Conservation (phyloP, 345 rosid genomes). For the Ceriops tagal region DNA sequence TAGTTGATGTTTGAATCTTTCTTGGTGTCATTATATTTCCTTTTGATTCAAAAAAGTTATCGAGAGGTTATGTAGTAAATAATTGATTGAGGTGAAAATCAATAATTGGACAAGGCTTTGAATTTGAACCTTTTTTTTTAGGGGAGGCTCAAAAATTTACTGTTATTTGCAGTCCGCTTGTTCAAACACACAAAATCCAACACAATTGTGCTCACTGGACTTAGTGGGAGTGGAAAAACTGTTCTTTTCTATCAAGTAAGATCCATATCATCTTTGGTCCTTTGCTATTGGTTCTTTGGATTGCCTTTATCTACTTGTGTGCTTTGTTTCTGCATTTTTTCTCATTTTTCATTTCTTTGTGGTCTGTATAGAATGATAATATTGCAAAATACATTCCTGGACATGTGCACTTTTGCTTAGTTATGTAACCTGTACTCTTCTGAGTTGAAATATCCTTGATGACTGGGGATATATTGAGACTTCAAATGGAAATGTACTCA, state of each 20-base stretch:
- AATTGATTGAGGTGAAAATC: background rate
- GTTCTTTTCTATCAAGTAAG: slow-evolving; percentile 75
- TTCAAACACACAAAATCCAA: slow-evolving; percentile 53
- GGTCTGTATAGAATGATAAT: background rate
- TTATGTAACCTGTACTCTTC: background rate
- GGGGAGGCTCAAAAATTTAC: background rate
- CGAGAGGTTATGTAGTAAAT: too few species aligned
- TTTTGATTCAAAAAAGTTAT: too few species aligned
- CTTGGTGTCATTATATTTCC: background rate
- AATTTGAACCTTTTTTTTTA: background rate
- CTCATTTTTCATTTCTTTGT: background rate
- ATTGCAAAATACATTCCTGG: background rate
- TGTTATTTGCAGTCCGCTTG: slow-evolving; percentile 45
- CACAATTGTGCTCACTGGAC: slow-evolving; percentile 76
- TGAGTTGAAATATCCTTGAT: background rate
- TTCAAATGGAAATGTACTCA: background rate
- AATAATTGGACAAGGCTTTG: background rate
- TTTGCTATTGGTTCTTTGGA: background rate
- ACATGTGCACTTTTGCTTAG: background rate
- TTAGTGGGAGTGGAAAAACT: slow-evolving; percentile 83
- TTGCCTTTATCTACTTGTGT: background rate
- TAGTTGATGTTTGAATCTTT: background rate
- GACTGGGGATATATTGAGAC: background rate
- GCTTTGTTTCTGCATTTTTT: background rate
- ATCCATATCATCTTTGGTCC: background rate